Evolutionary conservation across 2,329 filamentous ascomycete genomes (phyloP), one percentile per base, ranked within the genome.

Genomic region (Apiospora kogelbergensis): DNA sequence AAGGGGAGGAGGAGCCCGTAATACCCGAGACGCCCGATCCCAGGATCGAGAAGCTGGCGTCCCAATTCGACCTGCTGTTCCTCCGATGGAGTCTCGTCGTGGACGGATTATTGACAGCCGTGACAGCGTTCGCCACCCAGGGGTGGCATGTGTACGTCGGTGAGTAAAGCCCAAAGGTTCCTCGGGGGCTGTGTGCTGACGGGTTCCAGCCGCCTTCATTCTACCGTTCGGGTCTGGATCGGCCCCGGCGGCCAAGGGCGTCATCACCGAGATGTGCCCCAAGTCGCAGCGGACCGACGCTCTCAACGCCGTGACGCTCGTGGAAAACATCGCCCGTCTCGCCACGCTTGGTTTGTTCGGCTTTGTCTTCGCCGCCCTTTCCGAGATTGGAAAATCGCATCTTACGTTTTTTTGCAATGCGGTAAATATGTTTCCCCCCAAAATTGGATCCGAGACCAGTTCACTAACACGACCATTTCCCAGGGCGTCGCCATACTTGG

Each of bases 201-300:
- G 17, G n/a, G 10, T 2, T n/a, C 0, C 69, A 85, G 86, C 90
- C 1, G 89, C 89, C 0, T 85, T 88, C 33, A 76, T 93, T 1
- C 82, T 93, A 0, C 91, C 91, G 0, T 87, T 93, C 40, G 90
- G 89, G 0, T 91, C 90, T 0, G 91, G 91, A 0, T 90, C 90
- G 0, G 91, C 90, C 0, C 86, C 90, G 0, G 89, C 91, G 0
- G 89, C 90, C 1, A 93, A 93, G 72, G 91, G 91, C 0, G 89
- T 91, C n/a, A 92, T 93, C 70, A 86, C 91, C 0, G 87, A 91
- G 68, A 91, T 93, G 89, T 90, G 90, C 60, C 81, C 89, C 0
- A 82, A 87, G 1, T 83, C 83, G 0, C 86, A 91, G 68, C 84
- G 90, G 0, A 84, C 87, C 0, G 91, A 93, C 74, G 91, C 91